Evolutionary conservation across 2,329 filamentous ascomycete species (phyloP), one percentile per base, ranked within the genome.

Genomic region (Neofusicoccum sp.): DNA sequence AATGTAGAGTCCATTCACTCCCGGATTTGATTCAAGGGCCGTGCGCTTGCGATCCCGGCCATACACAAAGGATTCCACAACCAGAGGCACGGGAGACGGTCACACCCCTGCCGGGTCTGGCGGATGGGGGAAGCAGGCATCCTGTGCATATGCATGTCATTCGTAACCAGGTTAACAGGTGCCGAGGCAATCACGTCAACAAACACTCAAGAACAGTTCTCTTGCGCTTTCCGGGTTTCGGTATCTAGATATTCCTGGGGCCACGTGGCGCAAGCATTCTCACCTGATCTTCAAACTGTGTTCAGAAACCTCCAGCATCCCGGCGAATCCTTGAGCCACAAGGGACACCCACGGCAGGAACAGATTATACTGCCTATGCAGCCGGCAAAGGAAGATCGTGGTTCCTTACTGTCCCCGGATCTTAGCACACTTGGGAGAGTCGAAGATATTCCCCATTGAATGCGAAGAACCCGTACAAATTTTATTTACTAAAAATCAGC

Each of bases 281-380:
- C 51, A 56, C 51, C 51, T 56, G 51, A 56, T 56, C n/a, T 56
- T 11, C 5, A 54, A 54, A 24, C 36, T 38, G 47, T 51, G 49
- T 31, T 28, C 26, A 26, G 26, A 41, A 20, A 16, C 6, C 38
- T 56, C 36, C 38, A 43, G 36, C 20, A n/a, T 31, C 26, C 51
- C 38, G 51, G 9, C 38, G n/a, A 43, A 33, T 43, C n/a, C 28
- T 56, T 41, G 26, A 28, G 24, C 51, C 14, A 43, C n/a, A 12
- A 14, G 16, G 12, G 31, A 33, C 26, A 54, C 7, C 26, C 14
- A 31, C 20, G 14, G 28, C 28, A 24, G 51, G 41, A 43, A 24
- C 51, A 56, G 36, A n/a, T 34, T 16, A 43, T 56, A 38, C 30
- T 36, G 38, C 28, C 33, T 28, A 33, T 40, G 38, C 36, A 56